A percentile compares a stretch with the other conserved stretches of the same genome.
phyloP scores from a whole-genome alignment of 768 basidiomycete genomes.

The Mycena galericulata region DNA sequence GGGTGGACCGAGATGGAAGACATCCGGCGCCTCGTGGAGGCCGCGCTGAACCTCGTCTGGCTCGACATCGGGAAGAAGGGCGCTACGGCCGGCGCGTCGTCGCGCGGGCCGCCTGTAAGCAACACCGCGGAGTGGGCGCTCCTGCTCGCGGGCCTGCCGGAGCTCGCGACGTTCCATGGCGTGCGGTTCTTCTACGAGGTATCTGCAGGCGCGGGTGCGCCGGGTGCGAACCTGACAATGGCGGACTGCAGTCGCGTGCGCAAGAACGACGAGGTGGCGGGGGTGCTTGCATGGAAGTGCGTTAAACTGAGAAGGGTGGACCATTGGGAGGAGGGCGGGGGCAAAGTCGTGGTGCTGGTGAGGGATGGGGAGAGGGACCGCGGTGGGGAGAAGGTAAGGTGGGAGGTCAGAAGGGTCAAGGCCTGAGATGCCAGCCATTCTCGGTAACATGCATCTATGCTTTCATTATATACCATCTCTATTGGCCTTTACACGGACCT shows the following conservation, averaged over 20 bases:
- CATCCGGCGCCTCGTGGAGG: conserved; percentile 59
- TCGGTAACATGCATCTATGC: neutral
- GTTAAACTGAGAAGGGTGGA: conserved; percentile 69
- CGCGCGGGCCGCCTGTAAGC: conserved; percentile 44
- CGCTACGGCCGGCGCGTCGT: conserved; percentile 3
- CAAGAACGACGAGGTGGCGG: conserved; percentile 77
- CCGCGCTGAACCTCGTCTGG: conserved; percentile 63
- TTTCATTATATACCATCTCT: neutral
- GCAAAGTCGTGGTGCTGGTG: conserved; percentile 64
- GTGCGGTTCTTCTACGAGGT: conserved; percentile 78
- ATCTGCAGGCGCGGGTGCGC: conserved; percentile 45
- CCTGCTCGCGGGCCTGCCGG: conserved; percentile 62
- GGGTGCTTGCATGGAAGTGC: conserved; percentile 73
- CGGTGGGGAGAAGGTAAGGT: conserved; percentile 57
- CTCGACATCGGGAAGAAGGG: conserved; percentile 65
- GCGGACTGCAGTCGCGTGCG: conserved; percentile 73
- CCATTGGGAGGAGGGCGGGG: conserved; percentile 70
- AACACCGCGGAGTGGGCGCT: conserved; percentile 71
- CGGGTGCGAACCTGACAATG: conserved; percentile 50
- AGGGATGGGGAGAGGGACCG: conserved; percentile 51
- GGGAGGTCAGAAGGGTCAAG: conserved; percentile 68
- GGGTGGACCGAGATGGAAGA: conserved; percentile 76
- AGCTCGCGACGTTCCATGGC: conserved; percentile 70
- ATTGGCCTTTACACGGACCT: neutral
- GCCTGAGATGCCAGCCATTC: conserved; percentile 2